Conservation (phyloP, 139 green algal species). For the Tetratostichococcus sp. region DNA sequence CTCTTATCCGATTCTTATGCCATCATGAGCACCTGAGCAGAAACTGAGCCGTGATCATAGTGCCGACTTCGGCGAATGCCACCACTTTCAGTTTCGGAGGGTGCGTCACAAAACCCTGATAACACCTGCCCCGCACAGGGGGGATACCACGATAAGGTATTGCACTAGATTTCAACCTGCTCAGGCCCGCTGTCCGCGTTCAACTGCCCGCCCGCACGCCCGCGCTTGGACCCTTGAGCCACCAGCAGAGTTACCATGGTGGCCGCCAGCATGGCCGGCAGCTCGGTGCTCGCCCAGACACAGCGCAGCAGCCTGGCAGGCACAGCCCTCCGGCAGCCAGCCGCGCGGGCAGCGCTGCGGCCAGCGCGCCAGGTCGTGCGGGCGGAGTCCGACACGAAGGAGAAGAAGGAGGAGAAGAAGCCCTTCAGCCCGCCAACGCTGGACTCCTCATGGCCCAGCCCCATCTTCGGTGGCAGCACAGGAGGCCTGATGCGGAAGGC, state of each 20-base stretch:
- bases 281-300: neutral
- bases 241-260: neutral
- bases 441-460: conserved; percentile 84
- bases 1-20: too few species aligned
- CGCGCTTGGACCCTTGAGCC: too few species aligned
- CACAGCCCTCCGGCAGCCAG: neutral
- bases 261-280: neutral
- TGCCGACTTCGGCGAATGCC: too few species aligned
- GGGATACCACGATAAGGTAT: too few species aligned
- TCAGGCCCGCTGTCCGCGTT: too few species aligned
- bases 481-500: conserved; percentile 95
- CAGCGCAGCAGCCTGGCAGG: neutral
- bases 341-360: neutral
- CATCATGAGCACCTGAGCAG: too few species aligned
- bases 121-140: too few species aligned
- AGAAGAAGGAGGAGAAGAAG: conserved; percentile 33
- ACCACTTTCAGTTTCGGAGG: too few species aligned
- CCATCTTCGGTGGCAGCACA: conserved; percentile 97
- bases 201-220: too few species aligned
- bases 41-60: too few species aligned
- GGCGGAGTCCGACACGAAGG: conserved; percentile 16
- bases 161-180: too few species aligned
- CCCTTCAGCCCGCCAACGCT: conserved; percentile 80
- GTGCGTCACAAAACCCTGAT: too few species aligned
- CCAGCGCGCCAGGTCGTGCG: neutral